Conservation (phyloP, 768 basidiomycete species). For the Leccinum arenicola region DNA sequence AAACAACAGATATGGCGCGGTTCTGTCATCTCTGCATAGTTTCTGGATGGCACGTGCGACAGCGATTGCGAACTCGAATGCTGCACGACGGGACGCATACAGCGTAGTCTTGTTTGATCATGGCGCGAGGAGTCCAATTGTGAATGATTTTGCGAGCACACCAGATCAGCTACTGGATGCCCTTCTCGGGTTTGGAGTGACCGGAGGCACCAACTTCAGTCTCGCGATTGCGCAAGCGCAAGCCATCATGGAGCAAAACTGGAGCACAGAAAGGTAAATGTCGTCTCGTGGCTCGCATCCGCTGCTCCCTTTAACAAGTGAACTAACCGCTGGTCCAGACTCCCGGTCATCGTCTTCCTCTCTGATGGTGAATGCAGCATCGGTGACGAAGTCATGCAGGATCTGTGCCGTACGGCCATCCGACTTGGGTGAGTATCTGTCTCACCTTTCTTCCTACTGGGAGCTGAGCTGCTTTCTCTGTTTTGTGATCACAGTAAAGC, state of each 20-base stretch:
- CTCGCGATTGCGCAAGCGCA: conserved; percentile 38
- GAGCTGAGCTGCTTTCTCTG: background rate
- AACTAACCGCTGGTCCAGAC: conserved; percentile 1
- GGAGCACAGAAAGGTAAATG: conserved; percentile 49
- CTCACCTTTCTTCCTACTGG: accelerated
- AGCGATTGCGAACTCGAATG: conserved; percentile 29
- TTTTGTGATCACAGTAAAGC: conserved; percentile 39
- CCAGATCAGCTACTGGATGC: conserved; percentile 43
- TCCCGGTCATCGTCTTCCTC: conserved; percentile 39
- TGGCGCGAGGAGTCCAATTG: conserved; percentile 20
- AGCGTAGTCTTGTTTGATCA: conserved; percentile 49
- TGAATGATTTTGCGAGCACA: conserved; percentile 46
- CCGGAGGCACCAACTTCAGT: conserved; percentile 43
- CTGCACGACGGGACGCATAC: conserved; percentile 50
- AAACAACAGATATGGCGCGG: conserved; percentile 56
- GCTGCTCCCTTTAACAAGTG: background rate
- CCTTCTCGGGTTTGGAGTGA: conserved; percentile 32
- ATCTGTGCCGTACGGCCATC: conserved; percentile 42
- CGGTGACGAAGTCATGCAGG: conserved; percentile 36
- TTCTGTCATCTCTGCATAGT: conserved; percentile 50
- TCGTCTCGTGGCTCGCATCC: background rate
- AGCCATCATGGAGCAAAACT: conserved; percentile 40
- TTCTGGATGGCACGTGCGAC: conserved; percentile 56
- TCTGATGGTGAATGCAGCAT: conserved; percentile 48
- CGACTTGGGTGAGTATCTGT: conserved; percentile 40